Evolutionary conservation across 169 alveolate genomes (phyloP), one percentile per base, ranked within the genome.

Genomic region (Cryptosporidium viatorum): DNA sequence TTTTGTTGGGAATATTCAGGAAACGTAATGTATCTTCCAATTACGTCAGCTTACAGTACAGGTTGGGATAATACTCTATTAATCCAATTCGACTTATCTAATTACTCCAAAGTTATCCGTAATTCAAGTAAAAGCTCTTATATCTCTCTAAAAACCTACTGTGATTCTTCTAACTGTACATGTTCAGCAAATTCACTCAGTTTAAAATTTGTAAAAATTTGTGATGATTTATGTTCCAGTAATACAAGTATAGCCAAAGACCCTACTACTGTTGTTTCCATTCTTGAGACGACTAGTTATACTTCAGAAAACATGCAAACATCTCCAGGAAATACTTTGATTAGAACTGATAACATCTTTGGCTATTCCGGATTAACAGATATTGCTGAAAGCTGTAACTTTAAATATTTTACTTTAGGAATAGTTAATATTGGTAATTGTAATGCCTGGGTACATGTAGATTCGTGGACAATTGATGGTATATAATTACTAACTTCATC

Each of bases 1-100:
- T 73, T 73, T 73, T 73, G 86, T 37, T 73, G 86, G 86, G 86
- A 73, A 55, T 37, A 73, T 26, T 73, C 86, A 5, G 86, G 70
- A 18, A 73, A 4, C 4, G 0, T 21, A 5, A 73, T 58, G 86
- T 73, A 55, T 35, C 70, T 73, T 35, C 86, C 86, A 26, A 31
- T 73, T 10, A 10, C 51, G 21, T 21, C 68, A 16, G 3, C 60
- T 16, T 37, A 0, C 9, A 73, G 68, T 58, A 59, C 58, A 23
- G 86, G 86, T 2, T 73, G 86, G 86, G 86, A 52, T 33, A 37
- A 37, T 16, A 55, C 86, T 21, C n/a, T 73, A 26, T 31, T 73
- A 8, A 35, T 73, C 14, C 86, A 73, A 41, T 73, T 73, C 9
- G 71, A 73, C 45, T 9, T 73, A 12, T 52, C 86, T 12, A 59